Base-by-base conservation (phyloP, 805 yeast species). In the Alloascoidea africana region DNA sequence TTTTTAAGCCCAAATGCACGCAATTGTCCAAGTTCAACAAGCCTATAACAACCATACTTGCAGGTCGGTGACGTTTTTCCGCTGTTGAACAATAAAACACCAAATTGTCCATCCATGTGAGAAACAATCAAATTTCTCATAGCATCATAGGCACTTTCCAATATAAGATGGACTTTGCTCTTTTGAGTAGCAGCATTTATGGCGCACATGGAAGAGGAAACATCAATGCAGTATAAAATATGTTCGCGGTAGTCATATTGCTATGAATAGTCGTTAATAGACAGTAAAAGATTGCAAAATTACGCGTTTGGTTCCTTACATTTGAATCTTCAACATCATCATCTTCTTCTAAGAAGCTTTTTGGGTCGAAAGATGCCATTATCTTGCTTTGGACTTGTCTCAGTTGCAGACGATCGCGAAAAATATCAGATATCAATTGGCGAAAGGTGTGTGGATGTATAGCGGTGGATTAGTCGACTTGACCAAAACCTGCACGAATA, bases 21-120 rank as follows among this genome's bases (percentile, higher is more conserved):
- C 36, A 18, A 32, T 32, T 32, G 11, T 14, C 16, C 34, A 8
- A 32, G 34, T 32, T 32, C n/a, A n/a, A n/a, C n/a, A n/a, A n/a
- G n/a, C n/a, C n/a, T n/a, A n/a, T n/a, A n/a, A n/a, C n/a, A n/a
- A n/a, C n/a, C n/a, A n/a, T n/a, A n/a, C n/a, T n/a, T n/a, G n/a
- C n/a, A n/a, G n/a, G n/a, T n/a, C n/a, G n/a, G n/a, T n/a, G n/a
- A n/a, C n/a, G n/a, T n/a, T n/a, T n/a, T n/a, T n/a, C n/a, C n/a
- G n/a, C n/a, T 8, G n/a, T 23, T 23, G n/a, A 23, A 23, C 13
- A 23, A 23, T 8, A n/a, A 8, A 8, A 23, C n/a, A 8, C 30
- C 30, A 23, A 23, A 23, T 23, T 8, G 13, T 8, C 30, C 30
- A 8, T 23, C 30, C 8, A n/a, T 8, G n/a, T 23, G 30, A 23